Percentiles rank a stretch among this genome's conserved stretches.
phyloP scores from a whole-genome alignment of 2,329 filamentous ascomycete species.

The Neonectria magnoliae region DNA sequence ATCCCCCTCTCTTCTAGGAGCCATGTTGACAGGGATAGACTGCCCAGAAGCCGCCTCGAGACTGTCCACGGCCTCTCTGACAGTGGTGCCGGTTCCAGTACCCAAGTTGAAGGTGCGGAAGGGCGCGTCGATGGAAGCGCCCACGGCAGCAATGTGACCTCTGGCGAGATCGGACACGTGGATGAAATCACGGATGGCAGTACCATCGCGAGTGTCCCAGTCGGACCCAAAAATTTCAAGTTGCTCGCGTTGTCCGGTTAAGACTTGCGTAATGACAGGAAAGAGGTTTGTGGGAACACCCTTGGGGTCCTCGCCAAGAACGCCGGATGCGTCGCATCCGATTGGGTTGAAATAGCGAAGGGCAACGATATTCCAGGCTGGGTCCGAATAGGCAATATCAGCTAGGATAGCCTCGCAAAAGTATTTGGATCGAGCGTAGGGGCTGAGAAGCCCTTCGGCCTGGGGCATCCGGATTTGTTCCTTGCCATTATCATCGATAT shows the following conservation, averaged over 20 bases:
- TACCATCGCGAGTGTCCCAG: slow-evolving; percentile 73
- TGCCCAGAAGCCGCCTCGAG: slow-evolving; percentile 50
- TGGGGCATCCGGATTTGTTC: slow-evolving; percentile 42
- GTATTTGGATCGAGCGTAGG: slow-evolving; percentile 74
- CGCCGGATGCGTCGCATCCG: slow-evolving; percentile 71
- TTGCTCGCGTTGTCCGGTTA: slow-evolving; percentile 62
- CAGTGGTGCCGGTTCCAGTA: slow-evolving; percentile 56
- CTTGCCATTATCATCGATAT: slow-evolving; percentile 54
- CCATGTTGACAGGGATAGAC: slow-evolving; percentile 50
- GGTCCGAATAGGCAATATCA: slow-evolving; percentile 68
- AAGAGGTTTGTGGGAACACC: slow-evolving; percentile 71
- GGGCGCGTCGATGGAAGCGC: slow-evolving; percentile 39
- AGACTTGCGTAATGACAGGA: slow-evolving; percentile 70
- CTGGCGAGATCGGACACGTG: slow-evolving; percentile 73
- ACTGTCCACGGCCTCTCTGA: slow-evolving; percentile 54
- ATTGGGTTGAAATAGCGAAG: slow-evolving; percentile 76
- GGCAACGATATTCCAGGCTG: slow-evolving; percentile 71
- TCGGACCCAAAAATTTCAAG: slow-evolving; percentile 71
- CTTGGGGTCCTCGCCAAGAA: slow-evolving; percentile 71
- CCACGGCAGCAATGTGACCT: slow-evolving; percentile 71
- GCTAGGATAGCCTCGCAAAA: slow-evolving; percentile 74
- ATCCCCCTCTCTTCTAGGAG: slow-evolving; percentile 51
- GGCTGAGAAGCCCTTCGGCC: slow-evolving; percentile 66
- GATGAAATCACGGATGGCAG: slow-evolving; percentile 74
- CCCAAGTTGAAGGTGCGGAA: slow-evolving; percentile 59